Evolutionary conservation across 208 protist genomes (phyloP).

Genomic region (Naegleria gruberi): DNA sequence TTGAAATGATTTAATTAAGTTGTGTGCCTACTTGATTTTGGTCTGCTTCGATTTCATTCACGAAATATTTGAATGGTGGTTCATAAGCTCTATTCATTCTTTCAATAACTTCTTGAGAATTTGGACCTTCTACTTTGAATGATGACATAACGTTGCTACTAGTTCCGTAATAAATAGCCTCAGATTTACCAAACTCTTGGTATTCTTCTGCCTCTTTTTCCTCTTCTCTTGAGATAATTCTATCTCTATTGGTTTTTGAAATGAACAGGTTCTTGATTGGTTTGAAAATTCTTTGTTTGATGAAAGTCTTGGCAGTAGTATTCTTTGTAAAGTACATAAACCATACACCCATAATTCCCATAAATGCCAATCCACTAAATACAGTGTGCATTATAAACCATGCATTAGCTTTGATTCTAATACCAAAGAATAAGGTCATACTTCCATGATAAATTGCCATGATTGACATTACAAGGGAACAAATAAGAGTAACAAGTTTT

Average conservation of each 20-base stretch:
- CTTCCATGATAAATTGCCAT: neutral
- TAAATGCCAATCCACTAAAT: neutral
- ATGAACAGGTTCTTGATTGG: neutral
- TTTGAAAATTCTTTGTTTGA: neutral
- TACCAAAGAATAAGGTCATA: conserved; percentile 3
- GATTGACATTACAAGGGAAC: neutral
- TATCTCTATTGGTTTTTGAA: neutral
- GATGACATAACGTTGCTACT: neutral
- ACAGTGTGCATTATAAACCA: neutral
- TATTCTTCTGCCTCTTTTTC: neutral
- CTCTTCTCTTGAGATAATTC: neutral
- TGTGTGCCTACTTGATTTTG: neutral
- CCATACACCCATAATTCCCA: neutral
- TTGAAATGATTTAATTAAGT: too few species aligned
- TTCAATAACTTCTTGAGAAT: neutral
- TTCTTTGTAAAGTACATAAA: neutral
- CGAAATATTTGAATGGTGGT: neutral
- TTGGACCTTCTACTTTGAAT: neutral
- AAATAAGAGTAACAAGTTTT: neutral
- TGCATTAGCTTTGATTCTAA: neutral
- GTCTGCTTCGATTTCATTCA: neutral
- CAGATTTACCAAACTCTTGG: neutral
- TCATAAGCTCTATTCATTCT: neutral
- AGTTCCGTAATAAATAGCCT: neutral
- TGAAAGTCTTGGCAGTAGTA: neutral